phyloP scores from a whole-genome alignment of 257 asterid species.

The Handroanthus guayacan region DNA sequence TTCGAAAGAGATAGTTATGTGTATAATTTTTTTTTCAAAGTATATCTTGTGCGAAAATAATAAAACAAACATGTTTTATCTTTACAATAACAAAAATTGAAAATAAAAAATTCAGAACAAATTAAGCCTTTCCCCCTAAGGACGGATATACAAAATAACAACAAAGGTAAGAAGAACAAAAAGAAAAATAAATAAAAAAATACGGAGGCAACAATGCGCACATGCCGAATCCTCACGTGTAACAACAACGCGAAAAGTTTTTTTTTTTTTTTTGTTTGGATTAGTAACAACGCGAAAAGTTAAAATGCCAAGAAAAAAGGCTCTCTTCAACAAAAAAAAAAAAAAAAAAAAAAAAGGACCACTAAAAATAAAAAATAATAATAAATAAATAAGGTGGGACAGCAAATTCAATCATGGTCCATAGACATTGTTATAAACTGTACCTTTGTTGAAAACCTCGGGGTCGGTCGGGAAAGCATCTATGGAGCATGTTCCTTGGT shows the following conservation, averaged over 20 bases:
- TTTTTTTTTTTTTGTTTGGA: too few species aligned
- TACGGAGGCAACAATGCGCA: background rate
- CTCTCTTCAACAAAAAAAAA: background rate
- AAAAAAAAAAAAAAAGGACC: background rate
- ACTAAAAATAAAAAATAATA: too few species aligned
- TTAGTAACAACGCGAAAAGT: slow-evolving; percentile 31
- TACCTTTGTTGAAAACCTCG: background rate
- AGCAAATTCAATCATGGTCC: slow-evolving; percentile 6
- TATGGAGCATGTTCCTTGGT: slow-evolving; percentile 32
- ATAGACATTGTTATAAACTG: slow-evolving; percentile 11
- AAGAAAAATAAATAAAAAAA: background rate
- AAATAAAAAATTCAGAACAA: too few species aligned
- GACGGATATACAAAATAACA: too few species aligned
- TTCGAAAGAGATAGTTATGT: too few species aligned
- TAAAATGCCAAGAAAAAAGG: slow-evolving; percentile 3
- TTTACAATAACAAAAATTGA: too few species aligned
- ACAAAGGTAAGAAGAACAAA: background rate
- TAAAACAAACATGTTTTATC: too few species aligned
- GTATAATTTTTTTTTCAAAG: too few species aligned
- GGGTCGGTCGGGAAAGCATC: slow-evolving; percentile 35
- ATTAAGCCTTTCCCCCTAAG: too few species aligned
- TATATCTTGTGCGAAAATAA: too few species aligned
- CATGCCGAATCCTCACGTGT: slow-evolving; percentile 19
- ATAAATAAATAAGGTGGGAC: background rate
- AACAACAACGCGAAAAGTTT: slow-evolving; percentile 27